Evolutionary conservation across 164 flowering plant genomes (phyloP).

Genomic region (Berberis vulgaris): DNA sequence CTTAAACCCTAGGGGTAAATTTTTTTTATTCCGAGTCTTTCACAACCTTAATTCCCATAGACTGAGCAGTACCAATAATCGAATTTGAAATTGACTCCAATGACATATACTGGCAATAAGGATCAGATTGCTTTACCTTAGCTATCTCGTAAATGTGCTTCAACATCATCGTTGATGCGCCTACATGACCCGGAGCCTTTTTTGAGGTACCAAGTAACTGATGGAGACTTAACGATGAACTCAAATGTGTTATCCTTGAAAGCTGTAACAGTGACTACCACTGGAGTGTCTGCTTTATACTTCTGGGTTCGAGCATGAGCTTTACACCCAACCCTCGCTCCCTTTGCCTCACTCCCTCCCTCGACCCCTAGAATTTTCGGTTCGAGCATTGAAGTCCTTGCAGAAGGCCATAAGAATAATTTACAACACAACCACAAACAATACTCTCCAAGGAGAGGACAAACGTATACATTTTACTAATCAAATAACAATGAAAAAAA

Average conservation of each 20-base stretch:
- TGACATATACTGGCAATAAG: conserved; percentile 68
- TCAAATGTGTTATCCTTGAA: conserved; percentile 92
- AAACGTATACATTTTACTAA: too few species aligned
- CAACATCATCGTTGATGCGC: conserved; percentile 51
- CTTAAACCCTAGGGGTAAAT: too few species aligned
- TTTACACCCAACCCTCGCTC: too few species aligned
- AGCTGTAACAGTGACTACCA: conserved; percentile 84
- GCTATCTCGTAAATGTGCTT: conserved; percentile 91
- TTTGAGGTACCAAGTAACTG: conserved; percentile 92
- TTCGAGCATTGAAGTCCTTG: too few species aligned
- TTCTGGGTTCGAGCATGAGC: conserved; percentile 79
- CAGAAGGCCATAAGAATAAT: too few species aligned
- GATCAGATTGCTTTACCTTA: conserved; percentile 85
- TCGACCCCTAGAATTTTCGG: too few species aligned
- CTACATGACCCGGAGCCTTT: conserved; percentile 87
- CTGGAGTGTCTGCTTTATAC: conserved; percentile 86
- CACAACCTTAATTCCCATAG: conserved; percentile 80
- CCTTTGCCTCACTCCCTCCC: too few species aligned
- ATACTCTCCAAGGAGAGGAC: too few species aligned
- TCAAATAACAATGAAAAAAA: too few species aligned
- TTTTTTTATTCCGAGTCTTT: conserved; percentile 54
- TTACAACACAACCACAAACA: too few species aligned
- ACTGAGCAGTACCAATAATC: conserved; percentile 74
- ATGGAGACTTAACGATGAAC: conserved; percentile 78
- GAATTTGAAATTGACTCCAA: conserved; percentile 73